phyloP scores from a whole-genome alignment of 352 stramenopile genomes.

The Phytophthora capsici region DNA sequence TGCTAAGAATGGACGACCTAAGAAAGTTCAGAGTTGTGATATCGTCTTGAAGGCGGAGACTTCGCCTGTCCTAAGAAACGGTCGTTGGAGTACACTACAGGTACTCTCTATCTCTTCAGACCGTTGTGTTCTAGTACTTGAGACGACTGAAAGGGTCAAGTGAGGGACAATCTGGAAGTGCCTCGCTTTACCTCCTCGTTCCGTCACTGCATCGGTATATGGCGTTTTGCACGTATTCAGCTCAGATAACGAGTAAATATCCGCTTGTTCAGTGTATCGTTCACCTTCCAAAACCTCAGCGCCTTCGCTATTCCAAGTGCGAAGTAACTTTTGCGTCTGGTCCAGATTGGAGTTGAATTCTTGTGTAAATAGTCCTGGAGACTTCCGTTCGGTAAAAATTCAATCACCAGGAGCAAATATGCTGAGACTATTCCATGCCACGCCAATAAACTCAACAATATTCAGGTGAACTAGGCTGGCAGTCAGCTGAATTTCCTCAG shows the following conservation, averaged over 20 bases:
- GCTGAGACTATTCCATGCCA: conserved; percentile 48
- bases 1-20: no score
- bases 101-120: no score
- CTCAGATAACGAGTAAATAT: background rate
- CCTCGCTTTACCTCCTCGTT: background rate
- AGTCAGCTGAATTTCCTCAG: conserved; percentile 44
- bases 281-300: background rate
- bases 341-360: background rate
- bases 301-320: background rate
- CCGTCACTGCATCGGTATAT: background rate
- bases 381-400: conserved; percentile 25
- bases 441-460: conserved; percentile 49
- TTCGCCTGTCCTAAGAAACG: no score
- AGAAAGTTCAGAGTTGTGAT: no score
- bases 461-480: conserved; percentile 51
- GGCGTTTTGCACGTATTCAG: background rate
- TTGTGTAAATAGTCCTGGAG: conserved; percentile 22
- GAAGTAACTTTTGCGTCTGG: background rate
- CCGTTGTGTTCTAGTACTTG: no score
- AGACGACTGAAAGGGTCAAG: background rate
- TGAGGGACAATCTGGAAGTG: background rate
- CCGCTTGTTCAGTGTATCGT: background rate
- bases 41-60: no score
- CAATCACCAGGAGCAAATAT: conserved; percentile 42
- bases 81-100: no score